Percentiles rank a stretch among this genome's conserved stretches.
phyloP scores from a whole-genome alignment of 345 rosid species.

The Rhodomyrtus tomentosa region DNA sequence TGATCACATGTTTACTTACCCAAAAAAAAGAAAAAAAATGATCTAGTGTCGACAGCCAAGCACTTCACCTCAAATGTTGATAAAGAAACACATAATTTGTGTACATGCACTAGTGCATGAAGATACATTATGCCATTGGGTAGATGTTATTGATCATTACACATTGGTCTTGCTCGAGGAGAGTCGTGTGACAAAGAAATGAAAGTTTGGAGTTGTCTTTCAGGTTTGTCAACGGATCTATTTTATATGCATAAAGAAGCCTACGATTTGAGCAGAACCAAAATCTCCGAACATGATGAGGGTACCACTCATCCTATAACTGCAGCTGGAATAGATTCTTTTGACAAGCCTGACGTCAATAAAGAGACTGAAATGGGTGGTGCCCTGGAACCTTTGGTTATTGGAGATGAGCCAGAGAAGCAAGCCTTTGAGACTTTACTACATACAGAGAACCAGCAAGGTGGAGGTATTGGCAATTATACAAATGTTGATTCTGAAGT shows the following conservation, averaged over 20 bases:
- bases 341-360: constrained; percentile 13
- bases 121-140: not conserved
- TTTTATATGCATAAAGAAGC: constrained; percentile 38
- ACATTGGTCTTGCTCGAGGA: not conserved
- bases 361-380: constrained; percentile 28
- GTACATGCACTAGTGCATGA: not conserved
- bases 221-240: constrained; percentile 71
- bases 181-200: not conserved
- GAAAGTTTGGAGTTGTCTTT: constrained; percentile 7
- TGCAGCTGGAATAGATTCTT: constrained; percentile 26
- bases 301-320: constrained; percentile 10
- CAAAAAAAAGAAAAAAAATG: too few relatives aligned
- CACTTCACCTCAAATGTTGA: not conserved
- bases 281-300: constrained; percentile 31
- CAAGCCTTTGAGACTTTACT: constrained; percentile 13
- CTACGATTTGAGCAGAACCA: constrained; percentile 53
- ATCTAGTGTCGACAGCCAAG: not conserved
- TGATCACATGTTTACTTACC: not conserved
- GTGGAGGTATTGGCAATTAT: constrained; percentile 5
- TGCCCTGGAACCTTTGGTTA: constrained; percentile 5
- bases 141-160: not conserved
- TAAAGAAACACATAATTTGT: not conserved
- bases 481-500: constrained; percentile 5
- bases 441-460: constrained; percentile 12
- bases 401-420: constrained; percentile 14